Evolutionary conservation across 352 stramenopile genomes (phyloP), one percentile per base, ranked within the genome.

Genomic region (Aphanomyces astaci): DNA sequence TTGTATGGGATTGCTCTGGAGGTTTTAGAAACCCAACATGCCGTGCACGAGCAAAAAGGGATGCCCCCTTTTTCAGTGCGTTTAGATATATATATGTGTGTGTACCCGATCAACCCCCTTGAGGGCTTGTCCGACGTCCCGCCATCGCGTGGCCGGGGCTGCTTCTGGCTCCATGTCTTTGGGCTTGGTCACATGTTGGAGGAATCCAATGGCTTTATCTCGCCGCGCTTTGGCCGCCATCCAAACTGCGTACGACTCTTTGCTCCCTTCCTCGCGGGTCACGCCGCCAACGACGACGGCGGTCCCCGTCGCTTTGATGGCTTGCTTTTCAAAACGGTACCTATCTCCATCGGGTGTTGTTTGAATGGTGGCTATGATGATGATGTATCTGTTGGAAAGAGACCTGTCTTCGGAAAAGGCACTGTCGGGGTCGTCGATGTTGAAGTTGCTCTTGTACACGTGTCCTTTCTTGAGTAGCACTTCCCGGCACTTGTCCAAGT

Each of bases 41-140:
- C n/a, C n/a, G n/a, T n/a, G n/a, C n/a, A n/a, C n/a, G n/a, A n/a
- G n/a, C n/a, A n/a, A n/a, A n/a, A n/a, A n/a, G n/a, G 36, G 36
- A 43, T 25, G 13, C 45, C 4, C 19, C 45, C 9, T 25, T 27
- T 25, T 24, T 25, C 45, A 4, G 13, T n/a, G 22, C 4, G 19
- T 4, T 9, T 10, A n/a, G 13, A 53, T 4, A 53, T 7, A 53
- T 53, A 25, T 27, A 9, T 46, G 9, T 17, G 39, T 9, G 17
- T 17, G 39, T 7, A 39, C 77, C 0, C 79, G 82, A 67, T 97
- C 90, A 9, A 97, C 78, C 15, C 80, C 82, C 63, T 97, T 97
- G 24, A 97, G 78, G 13, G 88, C 87, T 43, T 90, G 86, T 1
- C 89, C 90, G 3, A 97, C 82, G 68, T 96, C 77, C 57, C 90